Conservation (phyloP, 2,329 filamentous ascomycete genomes). For the Calonectria hongkongensis region DNA sequence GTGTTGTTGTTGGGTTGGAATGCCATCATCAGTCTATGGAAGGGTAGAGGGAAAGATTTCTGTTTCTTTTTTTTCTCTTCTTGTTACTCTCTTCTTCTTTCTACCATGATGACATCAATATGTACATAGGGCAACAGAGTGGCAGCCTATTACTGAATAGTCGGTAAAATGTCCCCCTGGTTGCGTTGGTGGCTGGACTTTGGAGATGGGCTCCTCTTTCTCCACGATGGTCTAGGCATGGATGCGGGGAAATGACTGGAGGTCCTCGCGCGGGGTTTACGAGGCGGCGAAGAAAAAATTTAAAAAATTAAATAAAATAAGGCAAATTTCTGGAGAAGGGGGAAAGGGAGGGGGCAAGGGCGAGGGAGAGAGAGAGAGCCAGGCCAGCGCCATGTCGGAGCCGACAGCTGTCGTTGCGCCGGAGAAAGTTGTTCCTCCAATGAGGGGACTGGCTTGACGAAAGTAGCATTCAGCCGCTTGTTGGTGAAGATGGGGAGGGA, state of each 20-base stretch:
- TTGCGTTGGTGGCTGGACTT: constrained; percentile 16
- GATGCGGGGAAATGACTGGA: constrained; percentile 37
- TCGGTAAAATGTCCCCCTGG: constrained; percentile 26
- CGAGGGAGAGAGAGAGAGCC: neutral
- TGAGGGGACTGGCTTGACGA: constrained; percentile 15
- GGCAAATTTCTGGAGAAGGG: neutral
- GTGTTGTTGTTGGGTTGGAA: neutral
- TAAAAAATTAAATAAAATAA: constrained; percentile 4
- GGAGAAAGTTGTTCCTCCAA: constrained; percentile 33
- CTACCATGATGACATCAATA: neutral
- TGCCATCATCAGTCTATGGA: neutral
- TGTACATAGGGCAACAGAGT: constrained; percentile 1
- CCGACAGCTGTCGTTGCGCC: constrained; percentile 16
- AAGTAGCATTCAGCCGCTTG: constrained; percentile 31
- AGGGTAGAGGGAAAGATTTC: no score
- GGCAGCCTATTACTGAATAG: neutral
- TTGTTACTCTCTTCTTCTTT: no score
- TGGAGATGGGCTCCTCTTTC: constrained; percentile 34
- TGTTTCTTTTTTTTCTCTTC: no score
- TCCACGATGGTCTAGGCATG: constrained; percentile 35
- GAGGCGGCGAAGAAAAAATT: neutral
- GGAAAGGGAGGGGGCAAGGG: neutral
- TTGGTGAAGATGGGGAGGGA: neutral
- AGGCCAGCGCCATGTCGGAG: neutral
- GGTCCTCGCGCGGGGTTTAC: constrained; percentile 27